Evolutionary conservation across 1,284 basidiomycete genomes (phyloP).

Genomic region (Leccinum fuscescens): DNA sequence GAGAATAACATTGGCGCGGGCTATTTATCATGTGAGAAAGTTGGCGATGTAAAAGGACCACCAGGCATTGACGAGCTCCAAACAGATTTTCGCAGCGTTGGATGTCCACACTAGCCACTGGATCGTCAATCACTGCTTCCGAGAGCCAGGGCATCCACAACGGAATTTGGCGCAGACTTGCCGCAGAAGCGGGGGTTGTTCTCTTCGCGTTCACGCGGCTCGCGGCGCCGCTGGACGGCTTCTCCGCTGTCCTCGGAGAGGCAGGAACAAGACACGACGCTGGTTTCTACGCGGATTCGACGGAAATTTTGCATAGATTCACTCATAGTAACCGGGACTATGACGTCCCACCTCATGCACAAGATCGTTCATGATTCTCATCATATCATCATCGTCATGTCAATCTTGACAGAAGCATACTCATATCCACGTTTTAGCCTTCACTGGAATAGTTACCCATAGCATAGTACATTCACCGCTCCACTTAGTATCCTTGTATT

Average conservation of each 20-base stretch:
- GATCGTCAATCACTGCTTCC: slow-evolving; percentile 37
- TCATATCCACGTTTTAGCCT: slow-evolving; percentile 12
- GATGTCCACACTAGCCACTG: slow-evolving; percentile 62
- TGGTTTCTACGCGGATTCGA: slow-evolving; percentile 22
- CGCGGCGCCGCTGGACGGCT: slow-evolving; percentile 22
- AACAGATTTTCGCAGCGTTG: slow-evolving; percentile 33
- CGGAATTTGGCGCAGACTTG: slow-evolving; percentile 24
- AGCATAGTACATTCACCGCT: slow-evolving; percentile 7
- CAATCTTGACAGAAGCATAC: slow-evolving; percentile 21
- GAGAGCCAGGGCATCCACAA: slow-evolving; percentile 7
- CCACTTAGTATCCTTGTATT: slow-evolving; percentile 20
- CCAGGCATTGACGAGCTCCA: slow-evolving; percentile 28
- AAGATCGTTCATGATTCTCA: slow-evolving; percentile 13
- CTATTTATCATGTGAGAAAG: slow-evolving; percentile 30
- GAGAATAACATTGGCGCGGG: slow-evolving; percentile 39
- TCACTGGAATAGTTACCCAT: slow-evolving; percentile 10
- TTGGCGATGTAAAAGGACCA: neutral
- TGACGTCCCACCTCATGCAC: slow-evolving; percentile 3
- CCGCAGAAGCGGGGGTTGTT: slow-evolving; percentile 13
- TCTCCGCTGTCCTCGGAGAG: slow-evolving; percentile 15
- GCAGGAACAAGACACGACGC: slow-evolving; percentile 17
- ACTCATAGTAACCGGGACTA: slow-evolving; percentile 13
- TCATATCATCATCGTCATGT: slow-evolving; percentile 1
- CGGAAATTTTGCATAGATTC: slow-evolving; percentile 36
- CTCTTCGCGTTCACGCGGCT: slow-evolving; percentile 9